phyloP scores from a whole-genome alignment of 2,329 filamentous ascomycete species.

The Berkeleyomyces basicola region DNA sequence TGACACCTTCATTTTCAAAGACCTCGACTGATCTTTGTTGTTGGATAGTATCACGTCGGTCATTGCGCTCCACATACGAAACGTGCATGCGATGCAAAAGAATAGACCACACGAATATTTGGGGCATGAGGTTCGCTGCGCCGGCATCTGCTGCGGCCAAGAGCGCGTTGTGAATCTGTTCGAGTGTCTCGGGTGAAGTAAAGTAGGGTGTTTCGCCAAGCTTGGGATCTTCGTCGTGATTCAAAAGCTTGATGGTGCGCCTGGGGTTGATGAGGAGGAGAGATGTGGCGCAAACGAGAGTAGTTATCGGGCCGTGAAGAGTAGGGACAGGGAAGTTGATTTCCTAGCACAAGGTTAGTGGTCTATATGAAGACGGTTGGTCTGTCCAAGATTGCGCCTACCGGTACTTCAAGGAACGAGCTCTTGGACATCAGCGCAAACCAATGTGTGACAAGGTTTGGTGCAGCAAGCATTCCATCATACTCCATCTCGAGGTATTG shows the following conservation, averaged over 20 bases:
- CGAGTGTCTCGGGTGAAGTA: slow-evolving; percentile 50
- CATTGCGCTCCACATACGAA: slow-evolving; percentile 43
- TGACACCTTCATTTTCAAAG: slow-evolving; percentile 29
- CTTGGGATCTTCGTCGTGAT: slow-evolving; percentile 31
- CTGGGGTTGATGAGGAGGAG: slow-evolving; percentile 53
- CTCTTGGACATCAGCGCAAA: slow-evolving; percentile 37
- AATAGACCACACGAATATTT: slow-evolving; percentile 67
- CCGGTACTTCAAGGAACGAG: slow-evolving; percentile 52
- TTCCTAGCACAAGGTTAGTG: slow-evolving; percentile 6
- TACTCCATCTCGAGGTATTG: slow-evolving; percentile 25
- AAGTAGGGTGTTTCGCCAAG: slow-evolving; percentile 39
- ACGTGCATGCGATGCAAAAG: slow-evolving; percentile 54
- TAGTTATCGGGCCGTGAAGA: slow-evolving; percentile 28
- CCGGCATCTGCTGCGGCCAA: slow-evolving; percentile 38
- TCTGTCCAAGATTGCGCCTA: slow-evolving; percentile 23
- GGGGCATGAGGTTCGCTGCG: slow-evolving; percentile 49
- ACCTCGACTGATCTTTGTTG: slow-evolving; percentile 42
- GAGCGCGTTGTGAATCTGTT: slow-evolving; percentile 56
- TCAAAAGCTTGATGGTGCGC: slow-evolving; percentile 38
- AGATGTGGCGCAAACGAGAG: slow-evolving; percentile 53
- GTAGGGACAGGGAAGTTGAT: slow-evolving; percentile 7
- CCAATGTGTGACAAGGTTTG: slow-evolving; percentile 8
- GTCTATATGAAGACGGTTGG: background rate
- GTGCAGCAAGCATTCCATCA: slow-evolving; percentile 6
- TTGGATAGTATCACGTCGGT: slow-evolving; percentile 40